Evolutionary conservation across 2,329 filamentous ascomycete genomes (phyloP), one percentile per base, ranked within the genome.

Genomic region (Diatrype stigma): DNA sequence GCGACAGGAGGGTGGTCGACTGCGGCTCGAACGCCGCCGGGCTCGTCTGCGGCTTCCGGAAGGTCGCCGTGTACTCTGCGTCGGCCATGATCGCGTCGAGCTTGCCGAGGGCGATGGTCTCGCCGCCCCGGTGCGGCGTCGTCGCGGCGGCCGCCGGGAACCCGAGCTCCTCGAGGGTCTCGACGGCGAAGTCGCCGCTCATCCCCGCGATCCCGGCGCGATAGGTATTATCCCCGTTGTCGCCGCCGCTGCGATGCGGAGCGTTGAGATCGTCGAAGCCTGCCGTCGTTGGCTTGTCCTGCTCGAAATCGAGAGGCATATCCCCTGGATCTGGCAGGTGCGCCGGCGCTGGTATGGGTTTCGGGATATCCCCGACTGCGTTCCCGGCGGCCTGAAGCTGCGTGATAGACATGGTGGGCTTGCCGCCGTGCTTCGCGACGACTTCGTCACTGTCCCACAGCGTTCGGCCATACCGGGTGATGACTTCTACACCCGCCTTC

Each of bases 41-140:
- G 34, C 84, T 88, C 0, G 87, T 90, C 51, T 84, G 83, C 1
- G 88, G 87, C 65, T 92, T 92, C 62, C 85, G 79, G 60, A 92
- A 92, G 0, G 82, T 89, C 1, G 84, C 86, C 0, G 83, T 84
- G 63, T 89, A 91, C 48, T 81, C 75, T 52, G 81, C 75, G 54
- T 90, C 72, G 2, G 74, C 70, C 52, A 88, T 76, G 30, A 89
- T 80, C 3, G 76, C 69, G 8, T 78, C 72, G 1, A 92, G 75
- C 28, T 72, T 71, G 54, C 75, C 64, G 3, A 91, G 69, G 0
- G 86, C 86, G 1, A 78, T 61, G 1, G 75, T 82, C 67, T 92
- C 88, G n/a, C 88, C 87, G 26, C 88, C 88, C 6, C 78, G 76
- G 60, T 89, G 85, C 1, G 80, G 79, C 6, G 85, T 85, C 1